phyloP scores from a whole-genome alignment of 371 early-diverging fungal genomes.

The Enterospora canceri region DNA sequence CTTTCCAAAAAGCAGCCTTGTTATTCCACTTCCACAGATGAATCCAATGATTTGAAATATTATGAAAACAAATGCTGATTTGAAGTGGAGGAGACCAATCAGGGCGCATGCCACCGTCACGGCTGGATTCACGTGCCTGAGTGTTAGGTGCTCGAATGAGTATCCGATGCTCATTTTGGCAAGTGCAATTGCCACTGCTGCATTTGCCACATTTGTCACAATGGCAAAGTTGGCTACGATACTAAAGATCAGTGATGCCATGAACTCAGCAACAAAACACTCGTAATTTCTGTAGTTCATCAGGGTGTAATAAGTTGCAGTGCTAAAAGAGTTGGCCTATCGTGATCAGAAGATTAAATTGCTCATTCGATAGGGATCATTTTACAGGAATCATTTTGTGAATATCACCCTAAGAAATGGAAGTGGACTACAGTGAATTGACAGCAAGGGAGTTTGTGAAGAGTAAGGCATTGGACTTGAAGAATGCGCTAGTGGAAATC shows the following conservation, averaged over 20 bases:
- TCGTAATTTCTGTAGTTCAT: not conserved
- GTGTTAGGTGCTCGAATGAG: slow-evolving; percentile 63
- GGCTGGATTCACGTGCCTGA: slow-evolving; percentile 61
- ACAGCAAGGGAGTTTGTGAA: no score
- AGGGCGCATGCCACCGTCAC: slow-evolving; percentile 63
- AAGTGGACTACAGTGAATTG: no score
- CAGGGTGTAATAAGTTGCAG: not conserved
- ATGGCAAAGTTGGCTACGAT: not conserved
- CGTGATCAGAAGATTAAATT: no score
- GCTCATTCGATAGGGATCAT: no score
- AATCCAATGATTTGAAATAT: slow-evolving; percentile 60
- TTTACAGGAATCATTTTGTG: no score
- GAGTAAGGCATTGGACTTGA: no score
- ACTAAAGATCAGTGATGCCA: not conserved
- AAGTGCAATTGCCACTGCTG: slow-evolving; percentile 58
- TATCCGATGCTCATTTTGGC: slow-evolving; percentile 61
- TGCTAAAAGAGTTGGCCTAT: no score
- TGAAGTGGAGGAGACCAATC: slow-evolving; percentile 59
- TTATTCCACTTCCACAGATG: slow-evolving; percentile 56
- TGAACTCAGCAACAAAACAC: not conserved
- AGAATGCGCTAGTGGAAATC: no score
- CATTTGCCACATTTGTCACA: not conserved
- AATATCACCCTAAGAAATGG: no score
- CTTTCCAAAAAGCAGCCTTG: not conserved
- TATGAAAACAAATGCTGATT: slow-evolving; percentile 61